A percentile compares a stretch with the other conserved stretches of the same genome.
phyloP scores from a whole-genome alignment of 2,329 filamentous ascomycete species.

The Rosellinia necatrix region DNA sequence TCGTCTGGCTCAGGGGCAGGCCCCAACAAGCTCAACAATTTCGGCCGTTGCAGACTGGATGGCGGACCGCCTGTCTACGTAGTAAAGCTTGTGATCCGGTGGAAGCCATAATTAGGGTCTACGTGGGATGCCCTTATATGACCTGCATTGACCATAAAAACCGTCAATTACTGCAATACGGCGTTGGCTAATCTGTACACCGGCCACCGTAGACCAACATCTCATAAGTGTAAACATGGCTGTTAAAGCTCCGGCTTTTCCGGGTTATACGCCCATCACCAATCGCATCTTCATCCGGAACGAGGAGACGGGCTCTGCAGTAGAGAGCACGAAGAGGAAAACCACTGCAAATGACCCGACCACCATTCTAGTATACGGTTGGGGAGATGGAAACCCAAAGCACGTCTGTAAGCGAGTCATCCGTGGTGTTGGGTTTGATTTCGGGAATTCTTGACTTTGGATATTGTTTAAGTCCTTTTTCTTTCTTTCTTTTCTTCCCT shows the following conservation, averaged over 20 bases:
- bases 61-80: not conserved
- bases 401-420: conserved; percentile 51
- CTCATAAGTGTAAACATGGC: conserved; percentile 22
- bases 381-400: conserved; percentile 60
- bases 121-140: not conserved
- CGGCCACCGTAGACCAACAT: not conserved
- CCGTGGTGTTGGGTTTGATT: no score
- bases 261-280: conserved; percentile 53
- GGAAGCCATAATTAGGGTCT: conserved; percentile 1
- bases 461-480: no score
- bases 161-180: not conserved
- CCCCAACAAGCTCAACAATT: conserved; percentile 26
- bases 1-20: conserved; percentile 10
- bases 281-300: conserved; percentile 53
- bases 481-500: no score
- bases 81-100: conserved; percentile 16
- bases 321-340: conserved; percentile 8
- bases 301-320: conserved; percentile 35
- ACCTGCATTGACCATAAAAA: not conserved
- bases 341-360: conserved; percentile 40
- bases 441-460: no score
- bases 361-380: conserved; percentile 59
- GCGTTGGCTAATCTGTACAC: not conserved
- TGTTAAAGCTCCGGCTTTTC: conserved; percentile 36
- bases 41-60: conserved; percentile 5